Conservation (phyloP, 108 stramenopile genomes). For the Fragilaria crotonensis region DNA sequence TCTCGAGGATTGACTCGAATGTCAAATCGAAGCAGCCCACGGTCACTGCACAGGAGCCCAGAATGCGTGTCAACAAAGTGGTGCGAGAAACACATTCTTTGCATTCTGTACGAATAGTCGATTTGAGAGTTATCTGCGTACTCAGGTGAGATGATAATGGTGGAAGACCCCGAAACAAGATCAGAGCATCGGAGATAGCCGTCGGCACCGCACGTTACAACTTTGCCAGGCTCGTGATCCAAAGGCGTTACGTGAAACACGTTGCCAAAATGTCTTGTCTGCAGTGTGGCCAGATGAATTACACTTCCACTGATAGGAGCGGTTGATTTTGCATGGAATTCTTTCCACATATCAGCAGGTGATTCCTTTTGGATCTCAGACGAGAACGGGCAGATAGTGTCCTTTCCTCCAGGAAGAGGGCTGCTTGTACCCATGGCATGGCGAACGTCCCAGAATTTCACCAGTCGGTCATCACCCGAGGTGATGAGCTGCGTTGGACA, state of each 20-base stretch:
- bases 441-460: slow-evolving; percentile 77
- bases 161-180: slow-evolving; percentile 27
- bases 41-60: slow-evolving; percentile 70
- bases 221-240: slow-evolving; percentile 42
- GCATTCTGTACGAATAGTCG: slow-evolving; percentile 3
- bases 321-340: slow-evolving; percentile 2
- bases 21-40: slow-evolving; percentile 67
- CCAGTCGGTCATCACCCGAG: slow-evolving; percentile 60
- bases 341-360: neutral
- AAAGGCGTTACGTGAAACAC: slow-evolving; percentile 73
- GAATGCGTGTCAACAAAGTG: slow-evolving; percentile 51
- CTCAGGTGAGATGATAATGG: slow-evolving; percentile 49
- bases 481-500: slow-evolving; percentile 69
- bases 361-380: slow-evolving; percentile 10
- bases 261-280: slow-evolving; percentile 66
- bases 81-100: slow-evolving; percentile 73
- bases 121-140: slow-evolving; percentile 2
- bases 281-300: slow-evolving; percentile 48
- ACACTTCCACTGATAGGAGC: slow-evolving; percentile 44
- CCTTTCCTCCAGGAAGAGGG: slow-evolving; percentile 44
- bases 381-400: slow-evolving; percentile 58
- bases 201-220: slow-evolving; percentile 76
- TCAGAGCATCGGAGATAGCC: slow-evolving; percentile 59
- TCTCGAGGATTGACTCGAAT: slow-evolving; percentile 54
- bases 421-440: slow-evolving; percentile 64